Base-by-base conservation (phyloP, 1,284 basidiomycete species). In the Boletus calvinii region DNA sequence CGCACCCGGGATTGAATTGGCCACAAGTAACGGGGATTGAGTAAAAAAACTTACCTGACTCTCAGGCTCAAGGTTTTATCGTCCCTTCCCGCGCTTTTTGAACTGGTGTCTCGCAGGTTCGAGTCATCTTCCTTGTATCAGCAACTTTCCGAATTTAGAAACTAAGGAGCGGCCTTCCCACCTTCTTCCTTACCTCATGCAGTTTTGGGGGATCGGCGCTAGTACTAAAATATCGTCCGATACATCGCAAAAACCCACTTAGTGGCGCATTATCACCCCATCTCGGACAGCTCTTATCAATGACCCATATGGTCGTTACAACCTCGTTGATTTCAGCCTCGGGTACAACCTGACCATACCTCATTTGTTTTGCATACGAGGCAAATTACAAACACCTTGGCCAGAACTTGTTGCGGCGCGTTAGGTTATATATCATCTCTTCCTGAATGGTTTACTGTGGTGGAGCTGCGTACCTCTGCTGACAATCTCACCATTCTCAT, bases 191-290 rank as follows among this genome's bases (percentile, higher is more conserved):
- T 61, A 52, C 46, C 58, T 54, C 55, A 46, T 38, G 9, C 13
- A 29, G 6, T 7, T 34, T 10, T 5, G n/a, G 4, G 13, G 29
- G 46, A 57, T 57, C 48, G 39, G 15, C 40, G 41, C 39, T 34
- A 34, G 5, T 34, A 34, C 22, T 15, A 18, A 36, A 49, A 41
- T 11, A 20, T 36, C 12, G 2, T 54, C 50, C 49, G 50, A 42
- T n/a, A 35, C 22, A 40, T 46, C 51, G 38, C 41, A 31, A 26
- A 42, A 32, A 15, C 35, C 7, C 12, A 20, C 6, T n/a, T 8
- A 9, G 39, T 48, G 61, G 59, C 52, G 60, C 50, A 42, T 38
- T 50, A 60, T 52, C 45, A 24, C 35, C 46, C 35, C 26, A 48
- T 47, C 11, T 32, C 26, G 31, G 46, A 31, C 4, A 20, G 11